A percentile compares a stretch with the other conserved stretches of the same genome.
Evolutionary conservation across 2,329 filamentous ascomycete species (phyloP).

Genomic region (Sarocladiaceae sp.): DNA sequence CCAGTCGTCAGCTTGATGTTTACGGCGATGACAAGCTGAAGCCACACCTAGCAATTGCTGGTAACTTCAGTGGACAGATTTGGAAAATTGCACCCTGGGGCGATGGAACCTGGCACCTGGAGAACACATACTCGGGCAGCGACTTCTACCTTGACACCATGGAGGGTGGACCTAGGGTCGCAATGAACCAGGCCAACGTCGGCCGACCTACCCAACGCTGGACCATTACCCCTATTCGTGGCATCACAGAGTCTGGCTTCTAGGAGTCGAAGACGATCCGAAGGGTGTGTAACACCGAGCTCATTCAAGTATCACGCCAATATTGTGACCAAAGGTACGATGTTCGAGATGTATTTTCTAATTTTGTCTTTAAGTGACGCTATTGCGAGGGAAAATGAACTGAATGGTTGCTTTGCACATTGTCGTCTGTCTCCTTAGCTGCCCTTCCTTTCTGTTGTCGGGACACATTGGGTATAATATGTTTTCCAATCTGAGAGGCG

Average conservation of each 20-base stretch:
- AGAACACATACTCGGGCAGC: background rate
- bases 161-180: conserved; percentile 6
- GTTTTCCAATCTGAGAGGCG: too few species aligned
- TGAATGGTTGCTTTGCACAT: too few species aligned
- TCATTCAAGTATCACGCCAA: background rate
- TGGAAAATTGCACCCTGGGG: conserved; percentile 7
- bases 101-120: conserved; percentile 7
- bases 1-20: conserved; percentile 2
- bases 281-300: background rate
- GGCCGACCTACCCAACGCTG: conserved; percentile 1
- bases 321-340: too few species aligned
- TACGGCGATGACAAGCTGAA: conserved; percentile 4
- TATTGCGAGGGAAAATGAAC: too few species aligned
- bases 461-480: too few species aligned
- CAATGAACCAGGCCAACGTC: conserved; percentile 6
- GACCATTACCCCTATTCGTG: conserved; percentile 6
- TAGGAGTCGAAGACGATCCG: background rate
- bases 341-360: too few species aligned
- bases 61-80: background rate
- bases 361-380: too few species aligned
- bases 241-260: conserved; percentile 5
- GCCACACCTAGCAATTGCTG: background rate
- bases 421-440: too few species aligned
- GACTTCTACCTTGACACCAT: conserved; percentile 3
- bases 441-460: too few species aligned